Evolutionary conservation across 1,139 yeast species (phyloP).

Genomic region (Nakaseomyces kungkrabaensis): DNA sequence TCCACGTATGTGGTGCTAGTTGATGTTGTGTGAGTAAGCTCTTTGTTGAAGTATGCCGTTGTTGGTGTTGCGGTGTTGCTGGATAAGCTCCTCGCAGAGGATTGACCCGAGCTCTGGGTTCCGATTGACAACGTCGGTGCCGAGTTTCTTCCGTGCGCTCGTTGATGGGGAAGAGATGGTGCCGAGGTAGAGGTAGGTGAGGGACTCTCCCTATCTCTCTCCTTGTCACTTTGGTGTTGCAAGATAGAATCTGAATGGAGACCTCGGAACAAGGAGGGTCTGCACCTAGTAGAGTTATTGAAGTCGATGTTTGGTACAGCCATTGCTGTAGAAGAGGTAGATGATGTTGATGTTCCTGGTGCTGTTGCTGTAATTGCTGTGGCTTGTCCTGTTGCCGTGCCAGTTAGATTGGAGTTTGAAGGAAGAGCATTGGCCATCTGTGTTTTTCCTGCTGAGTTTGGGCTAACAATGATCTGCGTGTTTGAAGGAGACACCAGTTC

Average conservation of each 20-base stretch:
- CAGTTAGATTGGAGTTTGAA: neutral
- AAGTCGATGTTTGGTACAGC: neutral
- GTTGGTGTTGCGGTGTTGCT: neutral
- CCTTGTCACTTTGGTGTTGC: neutral
- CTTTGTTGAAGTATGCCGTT: neutral
- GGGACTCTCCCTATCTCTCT: neutral
- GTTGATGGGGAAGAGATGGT: neutral
- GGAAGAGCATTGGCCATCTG: no score
- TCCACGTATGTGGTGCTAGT: conserved; percentile 1
- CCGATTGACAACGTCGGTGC: neutral
- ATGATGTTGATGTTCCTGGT: no score
- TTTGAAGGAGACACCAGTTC: conserved; percentile 7
- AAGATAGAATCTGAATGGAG: neutral
- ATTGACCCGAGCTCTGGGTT: neutral
- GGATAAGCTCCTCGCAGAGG: neutral
- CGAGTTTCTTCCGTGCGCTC: neutral
- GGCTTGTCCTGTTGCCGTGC: neutral
- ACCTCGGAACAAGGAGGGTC: neutral
- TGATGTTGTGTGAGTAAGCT: neutral
- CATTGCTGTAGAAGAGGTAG: neutral
- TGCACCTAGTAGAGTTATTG: neutral
- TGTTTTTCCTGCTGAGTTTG: neutral
- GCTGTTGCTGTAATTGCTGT: no score
- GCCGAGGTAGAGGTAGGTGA: neutral
- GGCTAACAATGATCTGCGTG: neutral